phyloP scores from a whole-genome alignment of 805 yeast species.

The Nakazawaea sp. region DNA sequence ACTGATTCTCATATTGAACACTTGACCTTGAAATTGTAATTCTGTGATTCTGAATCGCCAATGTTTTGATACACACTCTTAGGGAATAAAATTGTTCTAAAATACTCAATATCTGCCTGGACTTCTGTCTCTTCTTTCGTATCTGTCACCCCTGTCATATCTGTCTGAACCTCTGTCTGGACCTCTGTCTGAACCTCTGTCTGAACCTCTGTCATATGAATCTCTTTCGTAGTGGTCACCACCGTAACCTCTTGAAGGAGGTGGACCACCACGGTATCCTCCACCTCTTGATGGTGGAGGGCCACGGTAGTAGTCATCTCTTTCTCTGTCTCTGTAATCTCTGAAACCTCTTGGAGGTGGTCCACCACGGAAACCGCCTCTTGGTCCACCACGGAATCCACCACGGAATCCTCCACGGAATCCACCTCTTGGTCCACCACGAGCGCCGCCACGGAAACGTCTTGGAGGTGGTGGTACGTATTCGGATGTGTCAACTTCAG shows the following conservation, averaged over 20 bases:
- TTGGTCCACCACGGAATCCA: slow-evolving; percentile 24
- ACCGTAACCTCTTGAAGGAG: background rate
- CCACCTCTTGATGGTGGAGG: background rate
- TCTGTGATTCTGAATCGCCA: no score
- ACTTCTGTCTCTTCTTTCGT: slow-evolving; percentile 11
- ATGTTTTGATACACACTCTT: no score
- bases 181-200: slow-evolving; percentile 11
- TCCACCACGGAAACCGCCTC: slow-evolving; percentile 27
- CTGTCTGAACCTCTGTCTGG: slow-evolving; percentile 10
- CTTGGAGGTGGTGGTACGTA: slow-evolving; percentile 44
- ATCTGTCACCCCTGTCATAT: slow-evolving; percentile 5
- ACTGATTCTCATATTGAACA: no score
- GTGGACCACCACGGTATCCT: background rate
- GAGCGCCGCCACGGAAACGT: slow-evolving; percentile 35
- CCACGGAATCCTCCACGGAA: slow-evolving; percentile 20
- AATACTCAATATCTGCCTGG: slow-evolving; percentile 11
- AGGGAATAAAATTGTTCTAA: no score
- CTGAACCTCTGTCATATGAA: background rate
- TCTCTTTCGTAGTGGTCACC: background rate
- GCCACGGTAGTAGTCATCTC: background rate
- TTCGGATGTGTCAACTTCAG: slow-evolving; percentile 72
- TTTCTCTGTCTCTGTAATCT: slow-evolving; percentile 11
- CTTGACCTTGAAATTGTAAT: no score
- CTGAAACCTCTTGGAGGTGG: slow-evolving; percentile 22
- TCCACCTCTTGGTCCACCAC: slow-evolving; percentile 30